Conservation (phyloP, 2,329 filamentous ascomycete species). For the Geosmithia morbida region DNA sequence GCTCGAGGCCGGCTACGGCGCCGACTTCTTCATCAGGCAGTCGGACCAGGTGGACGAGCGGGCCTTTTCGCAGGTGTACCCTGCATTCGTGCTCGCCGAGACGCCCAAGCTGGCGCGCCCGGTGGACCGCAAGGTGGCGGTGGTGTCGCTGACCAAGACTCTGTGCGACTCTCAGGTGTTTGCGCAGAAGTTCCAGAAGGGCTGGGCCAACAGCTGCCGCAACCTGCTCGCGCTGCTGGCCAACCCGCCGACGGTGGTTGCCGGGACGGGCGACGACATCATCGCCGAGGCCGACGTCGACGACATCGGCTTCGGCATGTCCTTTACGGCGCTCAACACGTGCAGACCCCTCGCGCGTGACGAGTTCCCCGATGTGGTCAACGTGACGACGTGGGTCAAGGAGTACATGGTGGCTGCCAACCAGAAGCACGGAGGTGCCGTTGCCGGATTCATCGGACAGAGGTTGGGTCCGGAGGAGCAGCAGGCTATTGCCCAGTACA, state of each 20-base stretch:
- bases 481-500: slow-evolving; percentile 34
- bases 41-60: slow-evolving; percentile 69
- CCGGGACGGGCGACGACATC: slow-evolving; percentile 55
- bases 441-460: slow-evolving; percentile 58
- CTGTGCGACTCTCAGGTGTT: slow-evolving; percentile 78
- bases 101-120: slow-evolving; percentile 81
- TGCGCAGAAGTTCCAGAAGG: slow-evolving; percentile 67
- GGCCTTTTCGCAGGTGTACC: slow-evolving; percentile 75
- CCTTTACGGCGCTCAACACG: slow-evolving; percentile 86
- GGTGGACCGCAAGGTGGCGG: slow-evolving; percentile 82
- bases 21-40: slow-evolving; percentile 80
- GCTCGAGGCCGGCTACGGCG: slow-evolving; percentile 66
- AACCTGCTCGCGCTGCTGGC: slow-evolving; percentile 79
- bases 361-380: slow-evolving; percentile 72
- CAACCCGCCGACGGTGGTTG: slow-evolving; percentile 61
- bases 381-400: slow-evolving; percentile 75
- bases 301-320: slow-evolving; percentile 86
- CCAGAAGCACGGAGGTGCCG: slow-evolving; percentile 52
- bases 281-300: slow-evolving; percentile 85
- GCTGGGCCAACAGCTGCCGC: slow-evolving; percentile 83
- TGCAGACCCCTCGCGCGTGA: slow-evolving; percentile 63
- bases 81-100: slow-evolving; percentile 71
- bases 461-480: slow-evolving; percentile 51
- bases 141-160: slow-evolving; percentile 86
- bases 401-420: slow-evolving; percentile 68